Percentiles rank a stretch among this genome's conserved stretches.
These are phyloP conservation scores for Ramalina intermedia DNA, from an alignment of 495 filamentous ascomycete genomes.

Conservation along the genomic window DNA sequence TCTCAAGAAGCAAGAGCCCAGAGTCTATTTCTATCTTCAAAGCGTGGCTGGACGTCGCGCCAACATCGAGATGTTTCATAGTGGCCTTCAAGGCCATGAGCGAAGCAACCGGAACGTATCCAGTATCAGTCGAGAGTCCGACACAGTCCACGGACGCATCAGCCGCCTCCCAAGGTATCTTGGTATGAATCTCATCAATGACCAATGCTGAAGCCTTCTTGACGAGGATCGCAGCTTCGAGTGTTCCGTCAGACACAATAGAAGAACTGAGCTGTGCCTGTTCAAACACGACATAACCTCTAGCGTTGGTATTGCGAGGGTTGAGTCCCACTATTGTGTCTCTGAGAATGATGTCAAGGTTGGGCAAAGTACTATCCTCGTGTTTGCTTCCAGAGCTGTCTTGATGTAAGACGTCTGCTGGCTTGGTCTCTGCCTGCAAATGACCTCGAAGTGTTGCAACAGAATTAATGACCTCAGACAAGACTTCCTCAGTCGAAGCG, in stretches of 20 bases:
- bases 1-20: slow-evolving; percentile 79
- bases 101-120: slow-evolving; percentile 72
- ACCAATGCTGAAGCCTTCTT: slow-evolving; percentile 70
- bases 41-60: slow-evolving; percentile 41
- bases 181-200: slow-evolving; percentile 56
- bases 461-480: slow-evolving; percentile 62
- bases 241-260: slow-evolving; percentile 44
- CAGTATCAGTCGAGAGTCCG: slow-evolving; percentile 50
- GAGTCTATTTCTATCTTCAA: slow-evolving; percentile 71
- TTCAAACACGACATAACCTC: slow-evolving; percentile 61
- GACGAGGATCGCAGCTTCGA: slow-evolving; percentile 48
- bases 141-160: slow-evolving; percentile 30
- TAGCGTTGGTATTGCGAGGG: slow-evolving; percentile 58
- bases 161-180: background rate
- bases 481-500: slow-evolving; percentile 56
- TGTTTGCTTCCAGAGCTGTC: background rate
- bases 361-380: slow-evolving; percentile 21
- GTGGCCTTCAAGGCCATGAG: slow-evolving; percentile 63
- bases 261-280: slow-evolving; percentile 52
- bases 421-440: slow-evolving; percentile 13
- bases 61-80: slow-evolving; percentile 37
- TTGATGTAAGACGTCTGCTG: slow-evolving; percentile 11
- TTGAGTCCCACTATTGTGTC: slow-evolving; percentile 81
- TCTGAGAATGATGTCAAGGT: slow-evolving; percentile 55
- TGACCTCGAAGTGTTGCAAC: slow-evolving; percentile 61